Base-by-base conservation (phyloP, 208 protist genomes). In the Tritrichomonas musculus region DNA sequence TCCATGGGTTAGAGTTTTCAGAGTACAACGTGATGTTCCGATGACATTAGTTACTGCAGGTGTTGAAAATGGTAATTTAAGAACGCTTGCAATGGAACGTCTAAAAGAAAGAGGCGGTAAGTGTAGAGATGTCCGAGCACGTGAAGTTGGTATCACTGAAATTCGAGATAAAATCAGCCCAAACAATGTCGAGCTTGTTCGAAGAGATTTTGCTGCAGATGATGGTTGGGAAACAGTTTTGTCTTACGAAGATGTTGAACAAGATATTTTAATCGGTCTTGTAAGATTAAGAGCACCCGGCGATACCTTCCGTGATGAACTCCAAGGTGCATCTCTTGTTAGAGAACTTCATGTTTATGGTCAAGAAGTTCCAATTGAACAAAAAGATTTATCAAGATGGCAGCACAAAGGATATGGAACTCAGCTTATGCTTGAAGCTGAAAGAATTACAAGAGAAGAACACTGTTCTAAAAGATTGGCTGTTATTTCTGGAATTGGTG, bases 1-100 rank as follows among this genome's bases (percentile, higher is more conserved):
- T 49, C 99, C 98, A n/a, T 99, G 98, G 98, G 98, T 98, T 2
- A 96, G 98, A 47, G 96, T 99, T 0, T 99, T 99, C 95, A 96
- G 98, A 36, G 97, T 99, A 39, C 97, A 99, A 57, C 69, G 94
- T 30, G 98, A 99, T 96, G 99, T 99, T 88, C 98, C 98, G 27
- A 97, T 98, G 93, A 98, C 98, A 60, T 97, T 99, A 92, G 98
- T 99, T 13, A 96, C 98, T 0, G 96, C 96, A 25, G 98, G 98
- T 64, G 97, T 99, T 14, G 98, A 99, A 93, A 96, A 97, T 57
- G 97, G 98, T 27, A 99, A 99, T 95, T 95, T 99, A 53, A 96
- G 98, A 22, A 97, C 99, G 95, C 95, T 98, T 1, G 97, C 98
- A 17, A 96, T 98, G 1, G 77, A 95, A 41, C 96, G 97, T 88